These are phyloP conservation scores for Schizophyllum commune DNA, from an alignment of 1,284 basidiomycete species.

Conservation along the genomic window DNA sequence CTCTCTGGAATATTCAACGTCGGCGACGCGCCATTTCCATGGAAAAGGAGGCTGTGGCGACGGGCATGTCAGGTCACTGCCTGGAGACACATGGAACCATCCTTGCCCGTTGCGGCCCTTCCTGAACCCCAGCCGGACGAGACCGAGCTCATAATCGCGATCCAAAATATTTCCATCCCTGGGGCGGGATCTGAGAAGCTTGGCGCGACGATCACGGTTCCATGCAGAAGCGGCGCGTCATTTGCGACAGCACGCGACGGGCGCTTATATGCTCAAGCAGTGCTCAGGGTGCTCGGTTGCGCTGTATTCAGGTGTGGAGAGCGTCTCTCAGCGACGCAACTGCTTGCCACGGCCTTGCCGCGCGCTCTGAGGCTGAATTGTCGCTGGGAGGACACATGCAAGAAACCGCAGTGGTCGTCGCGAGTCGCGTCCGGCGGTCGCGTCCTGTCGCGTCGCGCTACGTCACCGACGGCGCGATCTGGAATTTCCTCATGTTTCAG, in stretches of 20 bases:
- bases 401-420: background rate
- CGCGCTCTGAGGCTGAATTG: background rate
- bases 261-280: background rate
- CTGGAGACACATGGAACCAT: background rate
- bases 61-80: background rate
- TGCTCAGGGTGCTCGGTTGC: background rate
- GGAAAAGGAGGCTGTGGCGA: background rate
- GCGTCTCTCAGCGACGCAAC: too few species aligned
- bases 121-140: background rate
- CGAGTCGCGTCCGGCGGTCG: background rate
- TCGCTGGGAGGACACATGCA: background rate
- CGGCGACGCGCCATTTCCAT: background rate
- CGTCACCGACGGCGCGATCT: background rate
- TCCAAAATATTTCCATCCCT: background rate
- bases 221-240: background rate
- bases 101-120: background rate
- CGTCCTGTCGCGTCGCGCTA: background rate
- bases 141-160: background rate
- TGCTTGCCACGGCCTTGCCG: background rate
- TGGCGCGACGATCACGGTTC: background rate
- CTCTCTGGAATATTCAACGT: background rate
- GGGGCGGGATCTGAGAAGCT: background rate
- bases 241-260: background rate
- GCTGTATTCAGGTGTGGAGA: background rate
- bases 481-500: background rate